Conservation (phyloP, 305 asterid species). For the Fraxinus dipetala region DNA sequence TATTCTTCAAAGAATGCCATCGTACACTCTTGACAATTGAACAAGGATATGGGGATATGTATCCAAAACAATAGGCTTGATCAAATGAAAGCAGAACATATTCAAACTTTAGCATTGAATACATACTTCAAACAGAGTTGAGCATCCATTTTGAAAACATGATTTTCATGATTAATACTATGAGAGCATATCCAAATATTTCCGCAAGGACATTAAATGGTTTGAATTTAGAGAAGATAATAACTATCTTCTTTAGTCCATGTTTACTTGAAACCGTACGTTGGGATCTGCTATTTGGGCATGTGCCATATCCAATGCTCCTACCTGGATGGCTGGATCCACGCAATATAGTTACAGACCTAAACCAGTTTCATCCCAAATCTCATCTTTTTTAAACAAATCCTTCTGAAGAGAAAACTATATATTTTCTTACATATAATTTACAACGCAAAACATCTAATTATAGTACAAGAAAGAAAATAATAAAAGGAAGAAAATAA, state of each 20-base stretch:
- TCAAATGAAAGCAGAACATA: neutral
- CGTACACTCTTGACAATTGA: neutral
- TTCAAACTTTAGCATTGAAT: neutral
- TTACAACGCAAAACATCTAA: too few relatives aligned
- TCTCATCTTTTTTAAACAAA: neutral
- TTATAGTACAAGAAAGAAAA: too few relatives aligned
- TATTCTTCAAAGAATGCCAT: neutral
- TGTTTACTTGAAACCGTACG: neutral
- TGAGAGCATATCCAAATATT: neutral
- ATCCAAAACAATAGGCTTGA: neutral
- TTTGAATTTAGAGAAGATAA: neutral
- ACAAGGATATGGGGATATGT: neutral
- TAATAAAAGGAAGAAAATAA: too few relatives aligned
- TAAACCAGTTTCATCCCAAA: neutral
- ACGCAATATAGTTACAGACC: neutral
- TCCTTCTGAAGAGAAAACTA: neutral
- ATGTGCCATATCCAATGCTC: neutral
- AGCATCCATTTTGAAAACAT: constrained; percentile 12
- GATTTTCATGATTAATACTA: constrained; percentile 1
- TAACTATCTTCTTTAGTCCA: neutral
- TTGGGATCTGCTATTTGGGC: neutral
- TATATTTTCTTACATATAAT: too few relatives aligned
- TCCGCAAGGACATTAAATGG: neutral
- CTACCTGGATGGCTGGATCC: neutral
- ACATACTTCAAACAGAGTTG: neutral